A percentile compares a stretch with the other conserved stretches of the same genome.
These are phyloP conservation scores for Taphrina deformans DNA, from an alignment of 1,139 yeast genomes.

Conservation along the genomic window DNA sequence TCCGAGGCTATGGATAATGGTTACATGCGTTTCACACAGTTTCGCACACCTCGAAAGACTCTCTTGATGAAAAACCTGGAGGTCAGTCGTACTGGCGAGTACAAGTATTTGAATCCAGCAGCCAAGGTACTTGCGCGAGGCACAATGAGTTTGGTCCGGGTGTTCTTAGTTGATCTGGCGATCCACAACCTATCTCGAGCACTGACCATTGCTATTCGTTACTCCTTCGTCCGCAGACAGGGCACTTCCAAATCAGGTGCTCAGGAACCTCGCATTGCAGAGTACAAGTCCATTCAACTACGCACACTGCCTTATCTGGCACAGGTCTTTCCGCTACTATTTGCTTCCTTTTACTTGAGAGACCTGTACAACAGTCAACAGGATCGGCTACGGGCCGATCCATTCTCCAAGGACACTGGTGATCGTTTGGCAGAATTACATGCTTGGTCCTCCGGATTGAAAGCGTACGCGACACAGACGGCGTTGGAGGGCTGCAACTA, in stretches of 20 bases:
- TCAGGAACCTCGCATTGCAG: slow-evolving; percentile 26
- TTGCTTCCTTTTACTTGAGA: slow-evolving; percentile 66
- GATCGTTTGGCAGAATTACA: slow-evolving; percentile 32
- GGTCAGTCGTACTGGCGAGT: slow-evolving; percentile 68
- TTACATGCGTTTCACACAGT: slow-evolving; percentile 83
- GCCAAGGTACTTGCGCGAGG: slow-evolving; percentile 88
- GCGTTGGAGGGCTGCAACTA: slow-evolving; percentile 29
- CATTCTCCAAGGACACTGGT: slow-evolving; percentile 27
- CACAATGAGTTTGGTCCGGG: slow-evolving; percentile 85
- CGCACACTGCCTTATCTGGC: slow-evolving; percentile 30
- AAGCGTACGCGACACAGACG: slow-evolving; percentile 31
- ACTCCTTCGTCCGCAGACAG: slow-evolving; percentile 87
- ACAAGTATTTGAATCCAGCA: slow-evolving; percentile 69
- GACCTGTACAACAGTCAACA: slow-evolving; percentile 56
- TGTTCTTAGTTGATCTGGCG: slow-evolving; percentile 82
- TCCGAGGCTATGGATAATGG: slow-evolving; percentile 75
- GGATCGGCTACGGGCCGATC: slow-evolving; percentile 43
- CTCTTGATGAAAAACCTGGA: slow-evolving; percentile 79
- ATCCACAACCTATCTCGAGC: slow-evolving; percentile 77
- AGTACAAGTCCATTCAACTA: slow-evolving; percentile 29
- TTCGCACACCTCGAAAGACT: slow-evolving; percentile 76
- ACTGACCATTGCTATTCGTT: slow-evolving; percentile 79
- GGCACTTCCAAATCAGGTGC: slow-evolving; percentile 46
- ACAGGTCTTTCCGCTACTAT: slow-evolving; percentile 69
- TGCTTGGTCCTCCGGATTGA: slow-evolving; percentile 30